These are phyloP conservation scores for Sclerotinia nivalis DNA, from an alignment of 2,329 filamentous ascomycete genomes.

Conservation along the genomic window DNA sequence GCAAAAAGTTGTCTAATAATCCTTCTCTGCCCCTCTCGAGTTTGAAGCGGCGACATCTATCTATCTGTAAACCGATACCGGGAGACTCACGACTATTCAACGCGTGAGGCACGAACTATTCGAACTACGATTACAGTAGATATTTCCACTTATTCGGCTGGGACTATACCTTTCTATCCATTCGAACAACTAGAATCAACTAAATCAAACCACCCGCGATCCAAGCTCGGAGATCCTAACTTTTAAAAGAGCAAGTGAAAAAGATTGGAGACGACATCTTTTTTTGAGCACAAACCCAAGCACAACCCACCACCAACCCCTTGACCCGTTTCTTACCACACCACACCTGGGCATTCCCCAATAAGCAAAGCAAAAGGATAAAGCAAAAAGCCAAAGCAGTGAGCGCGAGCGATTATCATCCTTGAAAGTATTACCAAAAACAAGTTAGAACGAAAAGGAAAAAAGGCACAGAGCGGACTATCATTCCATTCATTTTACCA, in stretches of 20 bases:
- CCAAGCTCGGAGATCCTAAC: background rate
- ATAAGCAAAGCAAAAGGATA: constrained; percentile 13
- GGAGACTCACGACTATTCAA: background rate
- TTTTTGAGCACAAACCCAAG: constrained; percentile 13
- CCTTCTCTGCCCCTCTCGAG: background rate
- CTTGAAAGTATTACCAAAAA: constrained; percentile 2
- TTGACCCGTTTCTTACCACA: constrained; percentile 20
- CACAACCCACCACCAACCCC: constrained; percentile 11
- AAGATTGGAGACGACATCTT: constrained; percentile 12
- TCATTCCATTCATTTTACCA: constrained; percentile 5
- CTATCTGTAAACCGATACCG: background rate
- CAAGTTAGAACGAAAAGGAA: background rate
- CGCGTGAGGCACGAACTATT: background rate
- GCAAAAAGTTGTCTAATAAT: background rate
- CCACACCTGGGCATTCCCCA: background rate
- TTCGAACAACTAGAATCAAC: background rate
- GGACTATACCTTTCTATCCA: background rate
- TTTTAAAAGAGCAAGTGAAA: constrained; percentile 11
- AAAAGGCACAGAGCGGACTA: background rate
- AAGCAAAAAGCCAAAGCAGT: constrained; percentile 15
- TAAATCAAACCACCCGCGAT: background rate
- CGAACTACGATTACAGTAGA: background rate
- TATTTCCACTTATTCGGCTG: background rate
- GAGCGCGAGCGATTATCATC: constrained; percentile 1
- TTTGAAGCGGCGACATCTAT: constrained; percentile 2